Base-by-base conservation (phyloP, 108 stramenopile species). In the Skeletonema tropicum region DNA sequence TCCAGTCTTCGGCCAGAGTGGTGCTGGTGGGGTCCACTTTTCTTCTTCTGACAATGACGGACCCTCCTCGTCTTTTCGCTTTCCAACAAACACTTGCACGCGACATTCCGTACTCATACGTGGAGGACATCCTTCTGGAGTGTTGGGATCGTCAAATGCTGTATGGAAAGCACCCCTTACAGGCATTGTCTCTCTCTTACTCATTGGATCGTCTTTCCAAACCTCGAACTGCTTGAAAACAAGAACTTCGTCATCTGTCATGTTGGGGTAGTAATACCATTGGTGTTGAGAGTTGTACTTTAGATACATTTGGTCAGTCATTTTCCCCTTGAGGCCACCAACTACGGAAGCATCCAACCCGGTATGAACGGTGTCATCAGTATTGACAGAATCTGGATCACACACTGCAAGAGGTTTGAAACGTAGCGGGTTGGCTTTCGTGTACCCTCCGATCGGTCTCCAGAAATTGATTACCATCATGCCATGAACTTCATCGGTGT, bases 171-270 rank as follows among this genome's bases (percentile, higher is more conserved):
- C 48, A 19, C 48, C 48, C 17, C 48, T n/a, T n/a, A 49, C 48
- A 17, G 48, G 48, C 48, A 49, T 17, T 17, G 17, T 19, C 48
- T 49, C 48, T 49, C 48, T 49, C 48, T 49, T 49, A 17, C 3
- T 17, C 48, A 49, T 49, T 3, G 48, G n/a, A 19, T 49, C 48
- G 17, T 49, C 48, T 49, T 49, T 49, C 48, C 48, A 49, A 19
- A 49, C 48, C 5, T 49, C 48, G 19, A 49, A 49, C 17, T 49
- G 48, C 48, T 49, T 49, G 48, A 49, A 49, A 19, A 49, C 48
- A 49, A 49, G 48, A 49, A 49, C 48, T 4, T 49, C 48, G 48
- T 49, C 48, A 49, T 49, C 48, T 17, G 48, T 49, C 48, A 49
- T 49, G 17, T 49, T 49, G 1, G 48, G 48, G 17, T 49, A 49